Conservation (phyloP, 2,329 filamentous ascomycete species). For the Microdochium trichocladiopsis region DNA sequence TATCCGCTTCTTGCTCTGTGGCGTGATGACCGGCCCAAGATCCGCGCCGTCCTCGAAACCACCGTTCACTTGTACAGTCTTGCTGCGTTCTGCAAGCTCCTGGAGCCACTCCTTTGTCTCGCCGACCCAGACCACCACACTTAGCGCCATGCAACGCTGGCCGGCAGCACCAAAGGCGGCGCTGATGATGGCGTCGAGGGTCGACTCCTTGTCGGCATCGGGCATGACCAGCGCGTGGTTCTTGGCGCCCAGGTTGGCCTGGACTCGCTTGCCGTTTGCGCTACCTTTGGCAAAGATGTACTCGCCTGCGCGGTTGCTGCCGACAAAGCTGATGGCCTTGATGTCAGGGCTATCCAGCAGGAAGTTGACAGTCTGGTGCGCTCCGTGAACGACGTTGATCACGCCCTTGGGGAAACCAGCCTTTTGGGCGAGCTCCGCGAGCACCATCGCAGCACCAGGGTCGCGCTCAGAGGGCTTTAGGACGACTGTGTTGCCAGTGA, state of each 20-base stretch:
- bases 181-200: conserved; percentile 58
- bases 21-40: conserved; percentile 13
- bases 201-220: conserved; percentile 63
- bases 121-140: conserved; percentile 57
- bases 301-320: conserved; percentile 61
- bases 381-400: conserved; percentile 60
- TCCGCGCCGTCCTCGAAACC: conserved; percentile 13
- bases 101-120: conserved; percentile 59
- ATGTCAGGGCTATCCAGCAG: conserved; percentile 62
- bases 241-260: conserved; percentile 64
- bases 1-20: conserved; percentile 10
- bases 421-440: conserved; percentile 44
- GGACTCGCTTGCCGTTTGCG: conserved; percentile 63
- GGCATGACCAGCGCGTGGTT: conserved; percentile 62
- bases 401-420: conserved; percentile 60
- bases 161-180: conserved; percentile 64
- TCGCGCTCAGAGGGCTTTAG: conserved; percentile 62
- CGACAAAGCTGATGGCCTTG: conserved; percentile 64
- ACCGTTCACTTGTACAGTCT: conserved; percentile 30
- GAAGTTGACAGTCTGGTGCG: conserved; percentile 60
- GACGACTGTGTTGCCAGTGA: conserved; percentile 58
- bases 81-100: conserved; percentile 56
- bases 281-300: conserved; percentile 62
- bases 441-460: conserved; percentile 59
- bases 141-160: conserved; percentile 64